Evolutionary conservation across 768 basidiomycete genomes (phyloP).

Genomic region (Imleria badia): DNA sequence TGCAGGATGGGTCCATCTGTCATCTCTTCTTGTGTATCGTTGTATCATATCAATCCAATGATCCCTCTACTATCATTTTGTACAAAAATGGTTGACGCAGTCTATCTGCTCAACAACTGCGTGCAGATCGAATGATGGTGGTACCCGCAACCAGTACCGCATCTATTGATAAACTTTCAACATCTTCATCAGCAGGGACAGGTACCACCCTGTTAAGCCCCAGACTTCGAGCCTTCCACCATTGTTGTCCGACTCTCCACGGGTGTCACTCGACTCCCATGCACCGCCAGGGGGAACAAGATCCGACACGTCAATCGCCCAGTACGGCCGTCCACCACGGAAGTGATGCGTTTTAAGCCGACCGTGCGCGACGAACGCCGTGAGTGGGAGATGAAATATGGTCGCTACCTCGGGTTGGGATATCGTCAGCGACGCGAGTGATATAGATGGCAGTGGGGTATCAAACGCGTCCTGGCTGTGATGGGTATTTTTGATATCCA

Average conservation of each 20-base stretch:
- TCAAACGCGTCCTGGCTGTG: slow-evolving; percentile 20
- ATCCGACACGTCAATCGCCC: slow-evolving; percentile 67
- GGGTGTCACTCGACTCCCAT: slow-evolving; percentile 33
- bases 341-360: slow-evolving; percentile 56
- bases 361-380: slow-evolving; percentile 44
- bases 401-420: slow-evolving; percentile 66
- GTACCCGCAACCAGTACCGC: background rate
- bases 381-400: slow-evolving; percentile 70
- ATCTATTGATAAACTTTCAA: slow-evolving; percentile 46
- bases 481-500: background rate
- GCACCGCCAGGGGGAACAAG: slow-evolving; percentile 34
- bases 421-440: slow-evolving; percentile 47
- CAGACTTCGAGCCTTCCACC: slow-evolving; percentile 65
- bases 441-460: slow-evolving; percentile 59
- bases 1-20: slow-evolving; percentile 11
- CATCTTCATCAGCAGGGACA: slow-evolving; percentile 58
- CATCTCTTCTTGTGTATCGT: slow-evolving; percentile 18
- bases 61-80: background rate
- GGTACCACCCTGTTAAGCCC: slow-evolving; percentile 86
- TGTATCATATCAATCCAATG: slow-evolving; percentile 27
- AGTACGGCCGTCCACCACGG: slow-evolving; percentile 55
- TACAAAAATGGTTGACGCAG: background rate
- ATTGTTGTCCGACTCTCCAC: slow-evolving; percentile 41
- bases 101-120: too few relatives aligned
- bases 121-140: background rate